phyloP scores from a whole-genome alignment of 1,284 basidiomycete genomes.

The Exobasidium cylindrosporum region DNA sequence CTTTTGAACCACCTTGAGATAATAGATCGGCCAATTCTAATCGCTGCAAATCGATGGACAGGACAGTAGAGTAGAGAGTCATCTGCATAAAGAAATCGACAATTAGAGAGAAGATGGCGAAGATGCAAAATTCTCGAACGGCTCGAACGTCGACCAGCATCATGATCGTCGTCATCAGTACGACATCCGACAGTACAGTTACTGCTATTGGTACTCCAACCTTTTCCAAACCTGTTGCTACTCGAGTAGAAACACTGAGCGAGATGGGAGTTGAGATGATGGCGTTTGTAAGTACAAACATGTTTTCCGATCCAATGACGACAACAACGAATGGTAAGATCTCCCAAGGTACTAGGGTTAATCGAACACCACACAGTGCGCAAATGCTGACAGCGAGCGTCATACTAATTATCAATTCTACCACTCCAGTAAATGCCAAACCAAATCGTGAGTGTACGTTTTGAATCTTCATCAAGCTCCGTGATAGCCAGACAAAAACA shows the following conservation, averaged over 20 bases:
- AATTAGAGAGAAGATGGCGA: constrained; percentile 87
- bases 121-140: constrained; percentile 87
- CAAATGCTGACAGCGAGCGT: constrained; percentile 89
- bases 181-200: constrained; percentile 83
- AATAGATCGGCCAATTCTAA: constrained; percentile 63
- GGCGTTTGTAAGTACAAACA: constrained; percentile 86
- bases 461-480: constrained; percentile 63
- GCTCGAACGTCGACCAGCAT: constrained; percentile 70
- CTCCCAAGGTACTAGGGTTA: constrained; percentile 82
- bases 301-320: constrained; percentile 94
- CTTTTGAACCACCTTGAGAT: constrained; percentile 26
- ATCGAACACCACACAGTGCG: constrained; percentile 75
- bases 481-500: constrained; percentile 74
- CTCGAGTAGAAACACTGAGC: constrained; percentile 84
- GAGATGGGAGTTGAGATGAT: constrained; percentile 85
- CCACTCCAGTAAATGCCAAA: constrained; percentile 85
- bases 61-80: constrained; percentile 83
- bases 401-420: constrained; percentile 85
- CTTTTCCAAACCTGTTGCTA: constrained; percentile 79
- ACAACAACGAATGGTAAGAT: constrained; percentile 89
- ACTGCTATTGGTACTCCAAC: constrained; percentile 87
- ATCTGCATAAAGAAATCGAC: constrained; percentile 94
- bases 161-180: constrained; percentile 75
- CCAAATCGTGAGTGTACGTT: constrained; percentile 83
- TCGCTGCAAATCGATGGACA: constrained; percentile 85